A percentile compares a stretch with the other conserved stretches of the same genome.
Conservation (phyloP, 305 asterid species). For the Vinca major region DNA sequence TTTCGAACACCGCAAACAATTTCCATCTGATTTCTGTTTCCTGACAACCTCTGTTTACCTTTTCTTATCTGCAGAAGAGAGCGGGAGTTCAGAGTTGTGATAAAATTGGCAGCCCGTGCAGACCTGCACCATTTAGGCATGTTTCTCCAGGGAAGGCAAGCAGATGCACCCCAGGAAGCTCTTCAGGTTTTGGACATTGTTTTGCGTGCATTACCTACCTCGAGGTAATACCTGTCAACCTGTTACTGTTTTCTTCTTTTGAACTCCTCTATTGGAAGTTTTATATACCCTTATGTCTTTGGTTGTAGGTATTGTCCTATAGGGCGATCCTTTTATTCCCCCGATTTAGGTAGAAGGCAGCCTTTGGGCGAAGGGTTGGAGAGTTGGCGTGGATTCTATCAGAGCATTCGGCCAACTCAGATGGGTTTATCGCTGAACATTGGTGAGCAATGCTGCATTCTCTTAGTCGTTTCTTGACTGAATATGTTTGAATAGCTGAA, state of each 20-base stretch:
- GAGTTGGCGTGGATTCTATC: conserved; percentile 98
- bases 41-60: conserved; percentile 5
- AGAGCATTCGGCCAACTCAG: conserved; percentile 97
- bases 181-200: conserved; percentile 95
- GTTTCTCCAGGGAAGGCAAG: conserved; percentile 83
- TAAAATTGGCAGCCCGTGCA: conserved; percentile 89
- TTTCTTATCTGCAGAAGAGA: conserved; percentile 50
- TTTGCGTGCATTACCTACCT: conserved; percentile 78
- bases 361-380: conserved; percentile 94
- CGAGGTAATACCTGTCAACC: conserved; percentile 31
- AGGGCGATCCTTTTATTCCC: conserved; percentile 84
- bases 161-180: conserved; percentile 88
- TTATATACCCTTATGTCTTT: conserved; percentile 11
- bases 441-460: conserved; percentile 34
- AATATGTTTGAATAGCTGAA: neutral
- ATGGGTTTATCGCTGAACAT: conserved; percentile 93
- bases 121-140: conserved; percentile 87
- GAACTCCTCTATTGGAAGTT: neutral
- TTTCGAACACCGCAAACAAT: neutral
- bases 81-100: conserved; percentile 70
- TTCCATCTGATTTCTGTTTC: neutral
- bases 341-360: conserved; percentile 65
- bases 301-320: conserved; percentile 57
- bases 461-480: neutral
- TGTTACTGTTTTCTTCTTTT: neutral